Evolutionary conservation across 2,329 filamentous ascomycete species (phyloP).

Genomic region (Myriosclerotinia duriaeana): DNA sequence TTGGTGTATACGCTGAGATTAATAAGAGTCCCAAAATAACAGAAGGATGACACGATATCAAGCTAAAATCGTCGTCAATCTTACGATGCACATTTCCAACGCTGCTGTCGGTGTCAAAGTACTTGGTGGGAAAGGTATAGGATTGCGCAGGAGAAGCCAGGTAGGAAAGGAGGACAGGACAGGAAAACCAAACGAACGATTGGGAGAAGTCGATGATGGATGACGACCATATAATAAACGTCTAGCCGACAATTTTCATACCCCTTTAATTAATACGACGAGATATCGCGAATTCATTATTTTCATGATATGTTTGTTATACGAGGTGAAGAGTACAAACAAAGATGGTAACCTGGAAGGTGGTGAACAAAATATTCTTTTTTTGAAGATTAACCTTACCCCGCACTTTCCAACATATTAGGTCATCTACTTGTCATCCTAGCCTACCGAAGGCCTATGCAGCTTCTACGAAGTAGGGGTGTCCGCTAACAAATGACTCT

Average conservation of each 20-base stretch:
- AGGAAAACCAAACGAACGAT: background rate
- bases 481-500: background rate
- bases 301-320: background rate
- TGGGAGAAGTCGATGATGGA: background rate
- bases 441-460: background rate
- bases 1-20: background rate
- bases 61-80: background rate
- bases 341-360: background rate
- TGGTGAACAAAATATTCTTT: background rate
- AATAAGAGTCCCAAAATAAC: background rate
- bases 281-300: background rate
- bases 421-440: background rate
- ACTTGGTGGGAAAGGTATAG: background rate
- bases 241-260: too few species aligned
- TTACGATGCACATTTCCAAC: background rate
- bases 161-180: background rate
- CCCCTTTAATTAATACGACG: rapidly evolving
- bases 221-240: background rate
- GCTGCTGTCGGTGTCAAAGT: background rate
- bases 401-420: background rate
- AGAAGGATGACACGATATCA: background rate
- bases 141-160: background rate
- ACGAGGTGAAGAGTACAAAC: background rate
- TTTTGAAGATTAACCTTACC: background rate
- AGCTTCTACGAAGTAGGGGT: background rate